Evolutionary conservation across 2,329 filamentous ascomycete species (phyloP).

Genomic region (Trichoderma pleuroti): DNA sequence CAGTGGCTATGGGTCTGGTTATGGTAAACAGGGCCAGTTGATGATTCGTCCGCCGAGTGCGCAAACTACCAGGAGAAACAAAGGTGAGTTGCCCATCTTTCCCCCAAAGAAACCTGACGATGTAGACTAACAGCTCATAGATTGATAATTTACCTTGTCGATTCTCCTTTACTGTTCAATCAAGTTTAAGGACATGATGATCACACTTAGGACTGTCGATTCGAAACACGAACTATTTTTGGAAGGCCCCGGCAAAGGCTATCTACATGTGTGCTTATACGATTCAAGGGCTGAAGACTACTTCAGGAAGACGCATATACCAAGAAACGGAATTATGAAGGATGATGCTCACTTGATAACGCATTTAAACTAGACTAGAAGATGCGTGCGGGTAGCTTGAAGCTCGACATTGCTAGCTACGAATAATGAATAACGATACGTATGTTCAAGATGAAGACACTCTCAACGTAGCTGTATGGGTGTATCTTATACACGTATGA

Average conservation of each 20-base stretch:
- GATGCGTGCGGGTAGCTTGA: background rate
- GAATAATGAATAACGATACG: background rate
- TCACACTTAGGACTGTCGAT: background rate
- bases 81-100: background rate
- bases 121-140: background rate
- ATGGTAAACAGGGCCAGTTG: background rate
- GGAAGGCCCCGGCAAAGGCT: background rate
- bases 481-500: background rate
- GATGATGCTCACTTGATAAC: background rate
- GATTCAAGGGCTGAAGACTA: background rate
- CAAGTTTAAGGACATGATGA: background rate
- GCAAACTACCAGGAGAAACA: background rate
- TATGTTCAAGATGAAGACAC: background rate
- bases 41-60: background rate
- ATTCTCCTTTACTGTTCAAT: background rate
- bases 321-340: background rate
- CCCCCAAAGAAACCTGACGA: background rate
- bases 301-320: background rate
- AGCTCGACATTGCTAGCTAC: background rate
- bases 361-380: background rate
- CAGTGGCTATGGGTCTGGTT: background rate
- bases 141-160: background rate
- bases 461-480: too few relatives aligned
- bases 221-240: background rate
- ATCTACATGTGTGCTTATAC: background rate